Evolutionary conservation across 139 green algal genomes (phyloP).

Genomic region (Chlorella vulgaris): DNA sequence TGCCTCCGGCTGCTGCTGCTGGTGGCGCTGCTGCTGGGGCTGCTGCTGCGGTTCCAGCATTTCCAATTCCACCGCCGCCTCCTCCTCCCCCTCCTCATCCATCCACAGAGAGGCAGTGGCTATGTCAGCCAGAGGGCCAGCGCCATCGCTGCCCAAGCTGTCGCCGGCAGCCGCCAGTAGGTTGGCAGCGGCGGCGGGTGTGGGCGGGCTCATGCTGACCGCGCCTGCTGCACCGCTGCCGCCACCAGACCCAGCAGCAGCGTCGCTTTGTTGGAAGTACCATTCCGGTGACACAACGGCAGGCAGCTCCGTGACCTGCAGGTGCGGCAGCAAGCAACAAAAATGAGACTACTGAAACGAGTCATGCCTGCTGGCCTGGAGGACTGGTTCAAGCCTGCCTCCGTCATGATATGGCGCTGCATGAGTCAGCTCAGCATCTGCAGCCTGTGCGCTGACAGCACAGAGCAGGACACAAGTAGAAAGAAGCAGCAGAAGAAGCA

Average conservation of each 20-base stretch:
- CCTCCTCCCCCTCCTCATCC: not conserved
- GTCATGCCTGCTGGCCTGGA: not conserved
- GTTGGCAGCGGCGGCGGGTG: not conserved
- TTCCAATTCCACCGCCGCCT: not conserved
- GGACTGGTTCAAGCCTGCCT: too few species aligned
- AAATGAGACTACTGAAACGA: not conserved
- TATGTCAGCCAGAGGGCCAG: conserved; percentile 10
- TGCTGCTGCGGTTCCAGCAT: not conserved
- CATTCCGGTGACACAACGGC: conserved; percentile 6
- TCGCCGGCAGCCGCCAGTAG: not conserved
- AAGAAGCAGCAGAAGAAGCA: too few species aligned
- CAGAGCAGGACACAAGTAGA: too few species aligned
- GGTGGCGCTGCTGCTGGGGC: not conserved
- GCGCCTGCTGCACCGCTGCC: not conserved
- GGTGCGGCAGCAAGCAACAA: not conserved
- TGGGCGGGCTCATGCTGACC: not conserved
- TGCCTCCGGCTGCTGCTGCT: too few species aligned
- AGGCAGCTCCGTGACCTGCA: conserved; percentile 18
- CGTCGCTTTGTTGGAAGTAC: not conserved
- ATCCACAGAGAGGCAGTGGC: conserved; percentile 27
- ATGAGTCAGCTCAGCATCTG: too few species aligned
- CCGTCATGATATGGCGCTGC: too few species aligned
- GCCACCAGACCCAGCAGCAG: not conserved
- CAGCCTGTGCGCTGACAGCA: too few species aligned
- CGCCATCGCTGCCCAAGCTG: conserved; percentile 11